These are phyloP conservation scores for Thalassiosira profunda DNA, from an alignment of 108 stramenopile genomes.

Conservation along the genomic window DNA sequence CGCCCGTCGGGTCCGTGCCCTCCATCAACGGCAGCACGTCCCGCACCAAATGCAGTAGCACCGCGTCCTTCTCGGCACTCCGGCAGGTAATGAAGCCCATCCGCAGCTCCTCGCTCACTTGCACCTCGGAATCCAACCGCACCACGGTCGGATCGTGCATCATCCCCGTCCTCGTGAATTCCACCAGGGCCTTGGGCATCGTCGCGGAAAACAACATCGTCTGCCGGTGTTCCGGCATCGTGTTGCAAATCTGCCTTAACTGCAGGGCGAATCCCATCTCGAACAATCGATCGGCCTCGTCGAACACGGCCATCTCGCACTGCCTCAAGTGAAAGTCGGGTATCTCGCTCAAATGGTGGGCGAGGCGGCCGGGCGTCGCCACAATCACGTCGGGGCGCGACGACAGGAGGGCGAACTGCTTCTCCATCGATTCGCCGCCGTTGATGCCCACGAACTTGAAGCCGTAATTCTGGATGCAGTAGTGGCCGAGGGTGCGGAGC, in stretches of 20 bases:
- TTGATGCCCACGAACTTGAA: conserved; percentile 91
- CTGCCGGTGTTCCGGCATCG: conserved; percentile 84
- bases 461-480: conserved; percentile 16
- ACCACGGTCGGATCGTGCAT: conserved; percentile 95
- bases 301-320: conserved; percentile 93
- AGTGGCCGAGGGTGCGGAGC: conserved; percentile 81
- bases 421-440: conserved; percentile 97
- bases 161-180: conserved; percentile 98
- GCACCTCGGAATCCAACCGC: conserved; percentile 95
- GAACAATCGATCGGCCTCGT: conserved; percentile 98
- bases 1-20: conserved; percentile 11
- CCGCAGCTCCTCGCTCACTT: conserved; percentile 93
- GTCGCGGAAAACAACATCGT: conserved; percentile 97
- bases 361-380: conserved; percentile 98
- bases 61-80: conserved; percentile 94
- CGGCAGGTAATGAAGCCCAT: conserved; percentile 93
- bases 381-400: conserved; percentile 96
- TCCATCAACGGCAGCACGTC: conserved; percentile 78
- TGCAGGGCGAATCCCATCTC: conserved; percentile 99
- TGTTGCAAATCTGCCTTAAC: conserved; percentile 73
- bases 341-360: conserved; percentile 97
- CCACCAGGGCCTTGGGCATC: conserved; percentile 94
- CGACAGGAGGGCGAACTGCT: conserved; percentile 92
- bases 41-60: conserved; percentile 90
- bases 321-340: conserved; percentile 86